These are phyloP conservation scores for Phialocephala sp. DNA, from an alignment of 2,329 filamentous ascomycete genomes.

Conservation along the genomic window DNA sequence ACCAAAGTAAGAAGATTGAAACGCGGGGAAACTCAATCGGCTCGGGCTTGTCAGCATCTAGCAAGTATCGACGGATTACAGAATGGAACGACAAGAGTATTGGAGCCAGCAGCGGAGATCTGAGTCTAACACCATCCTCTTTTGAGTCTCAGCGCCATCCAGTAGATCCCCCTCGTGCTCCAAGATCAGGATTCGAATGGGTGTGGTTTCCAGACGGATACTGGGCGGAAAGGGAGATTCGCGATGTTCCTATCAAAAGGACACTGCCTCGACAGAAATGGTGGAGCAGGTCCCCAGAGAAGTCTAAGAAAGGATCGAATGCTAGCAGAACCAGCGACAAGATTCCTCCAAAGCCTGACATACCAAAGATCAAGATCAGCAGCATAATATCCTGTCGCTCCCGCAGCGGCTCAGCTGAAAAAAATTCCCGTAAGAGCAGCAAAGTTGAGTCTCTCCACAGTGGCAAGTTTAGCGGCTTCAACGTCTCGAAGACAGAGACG, in stretches of 20 bases:
- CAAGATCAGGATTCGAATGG: constrained; percentile 62
- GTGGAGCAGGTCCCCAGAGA: constrained; percentile 28
- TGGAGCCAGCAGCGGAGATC: background rate
- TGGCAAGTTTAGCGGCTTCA: background rate
- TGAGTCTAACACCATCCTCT: background rate
- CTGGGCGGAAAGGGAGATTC: constrained; percentile 63
- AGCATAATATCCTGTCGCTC: constrained; percentile 12
- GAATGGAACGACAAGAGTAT: constrained; percentile 32
- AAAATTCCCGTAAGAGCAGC: constrained; percentile 5
- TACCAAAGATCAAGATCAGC: constrained; percentile 27
- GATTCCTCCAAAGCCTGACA: constrained; percentile 12
- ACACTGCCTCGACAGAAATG: constrained; percentile 24
- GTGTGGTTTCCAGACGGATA: constrained; percentile 68
- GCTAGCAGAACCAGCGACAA: background rate
- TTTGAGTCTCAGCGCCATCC: constrained; percentile 14
- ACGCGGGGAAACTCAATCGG: constrained; percentile 10
- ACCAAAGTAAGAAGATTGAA: constrained; percentile 6
- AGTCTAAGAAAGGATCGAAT: constrained; percentile 15
- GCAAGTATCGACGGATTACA: constrained; percentile 15
- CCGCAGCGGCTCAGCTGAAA: constrained; percentile 7
- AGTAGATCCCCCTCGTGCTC: constrained; percentile 59
- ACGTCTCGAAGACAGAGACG: background rate
- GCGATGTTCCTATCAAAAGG: constrained; percentile 17
- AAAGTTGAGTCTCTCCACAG: constrained; percentile 9
- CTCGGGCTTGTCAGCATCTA: constrained; percentile 14